Conservation (phyloP, 306 rosid genomes). For the Quercus aquifolioides region DNA sequence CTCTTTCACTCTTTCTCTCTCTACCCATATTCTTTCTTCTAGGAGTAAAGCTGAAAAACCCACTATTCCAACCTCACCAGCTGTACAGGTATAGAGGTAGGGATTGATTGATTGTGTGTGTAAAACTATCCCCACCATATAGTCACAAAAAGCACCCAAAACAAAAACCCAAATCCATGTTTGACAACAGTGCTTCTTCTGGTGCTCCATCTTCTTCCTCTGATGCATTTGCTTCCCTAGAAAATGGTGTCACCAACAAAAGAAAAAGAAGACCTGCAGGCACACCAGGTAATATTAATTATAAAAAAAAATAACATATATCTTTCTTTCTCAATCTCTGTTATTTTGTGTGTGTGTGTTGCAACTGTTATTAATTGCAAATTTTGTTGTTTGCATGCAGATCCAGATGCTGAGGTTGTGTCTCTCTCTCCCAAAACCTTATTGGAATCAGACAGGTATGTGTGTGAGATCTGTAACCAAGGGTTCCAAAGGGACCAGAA, state of each 20-base stretch:
- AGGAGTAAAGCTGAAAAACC: slow-evolving; percentile 62
- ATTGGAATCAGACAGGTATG: slow-evolving; percentile 83
- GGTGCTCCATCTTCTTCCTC: slow-evolving; percentile 48
- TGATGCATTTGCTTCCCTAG: slow-evolving; percentile 36
- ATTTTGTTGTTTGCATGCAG: slow-evolving; percentile 25
- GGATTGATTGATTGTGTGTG: neutral
- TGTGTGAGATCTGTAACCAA: slow-evolving; percentile 98
- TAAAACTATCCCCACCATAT: slow-evolving; percentile 6
- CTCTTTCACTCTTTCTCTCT: neutral
- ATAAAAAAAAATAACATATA: neutral
- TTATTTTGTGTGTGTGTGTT: neutral
- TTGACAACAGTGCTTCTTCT: slow-evolving; percentile 38
- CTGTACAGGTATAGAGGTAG: slow-evolving; percentile 16
- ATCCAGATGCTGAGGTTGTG: slow-evolving; percentile 98
- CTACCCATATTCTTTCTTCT: slow-evolving; percentile 6
- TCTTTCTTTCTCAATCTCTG: neutral
- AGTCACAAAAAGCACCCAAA: slow-evolving; percentile 14
- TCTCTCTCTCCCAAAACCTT: slow-evolving; percentile 83
- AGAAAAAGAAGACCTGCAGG: slow-evolving; percentile 97
- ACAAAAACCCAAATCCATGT: slow-evolving; percentile 47
- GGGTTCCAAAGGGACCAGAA: slow-evolving; percentile 98
- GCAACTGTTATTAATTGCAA: neutral
- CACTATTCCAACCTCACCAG: slow-evolving; percentile 43
- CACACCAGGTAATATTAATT: slow-evolving; percentile 66
- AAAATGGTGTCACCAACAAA: slow-evolving; percentile 59